Conservation (phyloP, 768 basidiomycete species). For the Lentinula sp. region DNA sequence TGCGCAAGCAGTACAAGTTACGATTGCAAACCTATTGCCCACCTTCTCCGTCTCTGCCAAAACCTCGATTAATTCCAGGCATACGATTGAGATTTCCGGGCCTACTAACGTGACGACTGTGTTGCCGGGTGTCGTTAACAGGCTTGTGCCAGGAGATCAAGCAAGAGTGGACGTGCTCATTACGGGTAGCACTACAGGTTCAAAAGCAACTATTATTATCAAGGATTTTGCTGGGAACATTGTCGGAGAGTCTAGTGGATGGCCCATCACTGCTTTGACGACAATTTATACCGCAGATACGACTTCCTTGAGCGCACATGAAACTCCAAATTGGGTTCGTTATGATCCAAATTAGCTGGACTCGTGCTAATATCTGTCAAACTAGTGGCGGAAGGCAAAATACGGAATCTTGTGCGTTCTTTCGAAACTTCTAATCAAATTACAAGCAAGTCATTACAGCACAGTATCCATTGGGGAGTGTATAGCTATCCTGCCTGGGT, state of each 20-base stretch:
- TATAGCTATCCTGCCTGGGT: constrained; percentile 44
- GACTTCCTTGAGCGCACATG: constrained; percentile 33
- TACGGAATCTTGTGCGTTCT: constrained; percentile 48
- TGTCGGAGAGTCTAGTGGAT: constrained; percentile 29
- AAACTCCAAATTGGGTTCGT: constrained; percentile 50
- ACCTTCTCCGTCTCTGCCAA: constrained; percentile 17
- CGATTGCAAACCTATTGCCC: constrained; percentile 44
- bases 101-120: constrained; percentile 36
- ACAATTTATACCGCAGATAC: constrained; percentile 34
- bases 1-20: constrained; percentile 45
- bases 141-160: constrained; percentile 48
- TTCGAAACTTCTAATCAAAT: constrained; percentile 1
- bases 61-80: constrained; percentile 25
- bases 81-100: constrained; percentile 31
- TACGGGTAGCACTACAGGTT: constrained; percentile 22
- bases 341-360: neutral
- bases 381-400: constrained; percentile 45
- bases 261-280: constrained; percentile 29
- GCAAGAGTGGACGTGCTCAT: constrained; percentile 42
- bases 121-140: constrained; percentile 30
- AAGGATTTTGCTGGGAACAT: constrained; percentile 26
- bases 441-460: neutral
- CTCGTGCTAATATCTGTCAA: neutral
- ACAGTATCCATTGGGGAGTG: constrained; percentile 45
- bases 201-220: constrained; percentile 26